These are phyloP conservation scores for Fusarium scirpi DNA, from an alignment of 2,329 filamentous ascomycete genomes.

Conservation along the genomic window DNA sequence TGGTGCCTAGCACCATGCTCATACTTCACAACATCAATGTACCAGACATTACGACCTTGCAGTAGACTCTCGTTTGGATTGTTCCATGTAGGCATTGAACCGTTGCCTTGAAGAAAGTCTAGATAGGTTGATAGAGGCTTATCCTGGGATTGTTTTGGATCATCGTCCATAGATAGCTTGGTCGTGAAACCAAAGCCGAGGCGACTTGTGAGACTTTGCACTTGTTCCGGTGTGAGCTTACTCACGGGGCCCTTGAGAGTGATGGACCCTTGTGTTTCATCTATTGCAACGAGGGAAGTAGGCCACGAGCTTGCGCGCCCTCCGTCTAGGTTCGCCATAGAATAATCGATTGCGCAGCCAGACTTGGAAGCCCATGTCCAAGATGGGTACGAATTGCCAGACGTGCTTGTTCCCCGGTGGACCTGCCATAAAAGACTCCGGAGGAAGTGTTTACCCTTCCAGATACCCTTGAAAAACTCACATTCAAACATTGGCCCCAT, in stretches of 20 bases:
- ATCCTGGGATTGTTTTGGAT: too few relatives aligned
- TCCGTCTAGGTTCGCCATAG: not conserved
- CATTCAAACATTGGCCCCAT: not conserved
- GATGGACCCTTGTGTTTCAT: not conserved
- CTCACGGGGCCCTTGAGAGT: not conserved
- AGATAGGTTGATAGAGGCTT: too few relatives aligned
- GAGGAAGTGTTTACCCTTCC: not conserved
- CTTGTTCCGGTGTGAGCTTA: not conserved
- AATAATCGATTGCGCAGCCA: not conserved
- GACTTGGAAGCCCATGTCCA: not conserved
- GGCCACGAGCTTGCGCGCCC: not conserved
- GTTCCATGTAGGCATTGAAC: too few relatives aligned
- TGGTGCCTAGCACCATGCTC: not conserved
- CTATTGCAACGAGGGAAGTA: not conserved
- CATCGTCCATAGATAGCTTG: not conserved
- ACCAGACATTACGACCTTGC: not conserved
- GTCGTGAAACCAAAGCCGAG: accelerated
- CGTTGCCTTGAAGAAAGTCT: too few relatives aligned
- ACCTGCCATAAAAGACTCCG: not conserved
- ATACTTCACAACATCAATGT: not conserved
- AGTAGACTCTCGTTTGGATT: too few relatives aligned
- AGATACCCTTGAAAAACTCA: not conserved
- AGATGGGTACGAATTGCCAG: not conserved
- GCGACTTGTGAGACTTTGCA: accelerated
- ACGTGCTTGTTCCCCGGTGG: not conserved